Evolutionary conservation across 805 yeast species (phyloP).

Genomic region (Candida broadrunensis): DNA sequence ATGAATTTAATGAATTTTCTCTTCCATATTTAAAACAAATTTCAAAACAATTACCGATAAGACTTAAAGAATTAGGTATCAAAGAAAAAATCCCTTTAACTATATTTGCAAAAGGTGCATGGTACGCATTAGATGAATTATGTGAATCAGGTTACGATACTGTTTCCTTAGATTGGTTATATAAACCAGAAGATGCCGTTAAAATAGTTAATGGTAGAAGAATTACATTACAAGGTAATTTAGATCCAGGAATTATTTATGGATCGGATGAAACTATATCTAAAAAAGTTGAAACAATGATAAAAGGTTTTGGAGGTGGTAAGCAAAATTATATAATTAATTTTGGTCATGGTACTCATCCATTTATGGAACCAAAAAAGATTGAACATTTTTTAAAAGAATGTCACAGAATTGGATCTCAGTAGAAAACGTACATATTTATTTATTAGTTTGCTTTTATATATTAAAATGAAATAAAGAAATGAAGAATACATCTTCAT

Average conservation of each 20-base stretch:
- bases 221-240: constrained; percentile 87
- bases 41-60: constrained; percentile 59
- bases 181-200: constrained; percentile 82
- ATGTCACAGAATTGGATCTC: constrained; percentile 74
- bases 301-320: constrained; percentile 90
- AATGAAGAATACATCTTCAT: no score
- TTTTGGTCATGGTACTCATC: constrained; percentile 98
- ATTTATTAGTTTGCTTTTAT: not conserved
- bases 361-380: constrained; percentile 93
- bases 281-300: constrained; percentile 81
- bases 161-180: constrained; percentile 92
- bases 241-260: constrained; percentile 93
- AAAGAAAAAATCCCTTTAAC: constrained; percentile 77
- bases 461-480: no score
- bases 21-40: constrained; percentile 85
- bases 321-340: constrained; percentile 88
- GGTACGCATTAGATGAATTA: constrained; percentile 90
- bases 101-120: constrained; percentile 92
- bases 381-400: constrained; percentile 82
- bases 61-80: constrained; percentile 70
- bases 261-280: constrained; percentile 83
- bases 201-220: constrained; percentile 65
- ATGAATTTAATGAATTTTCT: constrained; percentile 83
- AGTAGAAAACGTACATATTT: no score
- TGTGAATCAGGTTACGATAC: constrained; percentile 79